These are phyloP conservation scores for Claviceps sp. DNA, from an alignment of 2,329 filamentous ascomycete genomes.

Conservation along the genomic window DNA sequence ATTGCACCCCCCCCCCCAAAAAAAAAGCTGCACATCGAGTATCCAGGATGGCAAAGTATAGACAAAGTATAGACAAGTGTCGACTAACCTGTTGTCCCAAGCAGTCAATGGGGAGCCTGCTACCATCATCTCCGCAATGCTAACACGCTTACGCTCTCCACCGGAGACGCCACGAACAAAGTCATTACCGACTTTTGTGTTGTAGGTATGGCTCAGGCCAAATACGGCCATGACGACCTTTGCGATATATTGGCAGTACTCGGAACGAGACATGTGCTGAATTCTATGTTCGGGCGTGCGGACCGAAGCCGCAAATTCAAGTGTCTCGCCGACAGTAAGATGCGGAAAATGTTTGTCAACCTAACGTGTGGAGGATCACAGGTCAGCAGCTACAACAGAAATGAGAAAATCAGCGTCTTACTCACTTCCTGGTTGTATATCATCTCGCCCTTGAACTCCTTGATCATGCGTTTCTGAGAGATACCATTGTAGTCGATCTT, in stretches of 20 bases:
- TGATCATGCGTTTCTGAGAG: constrained; percentile 36
- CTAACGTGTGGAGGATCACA: constrained; percentile 15
- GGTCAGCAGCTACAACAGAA: no score
- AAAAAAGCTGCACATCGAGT: no score
- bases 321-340: constrained; percentile 61
- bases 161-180: constrained; percentile 59
- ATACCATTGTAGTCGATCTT: constrained; percentile 50
- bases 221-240: constrained; percentile 58
- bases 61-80: not conserved
- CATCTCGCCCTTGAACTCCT: constrained; percentile 50
- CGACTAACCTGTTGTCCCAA: constrained; percentile 55
- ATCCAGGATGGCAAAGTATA: not conserved
- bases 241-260: constrained; percentile 49
- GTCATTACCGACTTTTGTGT: constrained; percentile 64
- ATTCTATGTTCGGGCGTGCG: constrained; percentile 54
- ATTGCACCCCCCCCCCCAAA: no score
- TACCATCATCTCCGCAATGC: constrained; percentile 65
- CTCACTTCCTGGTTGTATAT: constrained; percentile 61
- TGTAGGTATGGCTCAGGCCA: constrained; percentile 56
- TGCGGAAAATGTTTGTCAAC: constrained; percentile 63
- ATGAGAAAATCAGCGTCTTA: no score
- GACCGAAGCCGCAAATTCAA: constrained; percentile 58
- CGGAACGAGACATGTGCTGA: constrained; percentile 44
- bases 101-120: constrained; percentile 40
- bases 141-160: constrained; percentile 66